Evolutionary conservation across 179 eudicot genomes (phyloP).

Genomic region (Beta macrorhiza): DNA sequence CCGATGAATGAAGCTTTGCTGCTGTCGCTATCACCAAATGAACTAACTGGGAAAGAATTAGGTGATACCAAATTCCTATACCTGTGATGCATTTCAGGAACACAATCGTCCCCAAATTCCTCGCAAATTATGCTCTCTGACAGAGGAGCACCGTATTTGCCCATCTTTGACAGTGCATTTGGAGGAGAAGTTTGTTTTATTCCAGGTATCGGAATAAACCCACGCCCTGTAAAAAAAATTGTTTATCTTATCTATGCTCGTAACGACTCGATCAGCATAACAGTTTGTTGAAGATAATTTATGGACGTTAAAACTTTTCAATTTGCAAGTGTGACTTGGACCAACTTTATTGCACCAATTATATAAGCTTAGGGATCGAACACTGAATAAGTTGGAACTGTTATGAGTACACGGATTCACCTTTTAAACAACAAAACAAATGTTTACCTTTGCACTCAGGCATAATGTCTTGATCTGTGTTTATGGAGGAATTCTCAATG

Average conservation of each 20-base stretch:
- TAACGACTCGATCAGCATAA: constrained; percentile 20
- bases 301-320: neutral
- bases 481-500: constrained; percentile 28
- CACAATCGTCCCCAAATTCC: constrained; percentile 29
- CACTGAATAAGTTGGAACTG: neutral
- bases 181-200: constrained; percentile 28
- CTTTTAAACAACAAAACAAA: neutral
- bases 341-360: constrained; percentile 9
- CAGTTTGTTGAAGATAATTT: neutral
- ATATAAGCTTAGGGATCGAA: neutral
- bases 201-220: constrained; percentile 19
- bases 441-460: constrained; percentile 36
- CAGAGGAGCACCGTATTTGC: constrained; percentile 37
- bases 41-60: constrained; percentile 26
- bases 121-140: constrained; percentile 55
- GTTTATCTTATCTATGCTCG: constrained; percentile 26
- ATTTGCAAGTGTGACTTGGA: neutral
- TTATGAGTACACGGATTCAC: neutral
- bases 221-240: constrained; percentile 16
- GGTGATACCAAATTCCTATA: constrained; percentile 30
- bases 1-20: constrained; percentile 23
- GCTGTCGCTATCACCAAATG: constrained; percentile 13
- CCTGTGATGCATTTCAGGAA: constrained; percentile 31
- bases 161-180: constrained; percentile 21
- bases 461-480: constrained; percentile 25